Conservation (phyloP, 1,139 yeast species). For the Protomyces arabidopsidicola region DNA sequence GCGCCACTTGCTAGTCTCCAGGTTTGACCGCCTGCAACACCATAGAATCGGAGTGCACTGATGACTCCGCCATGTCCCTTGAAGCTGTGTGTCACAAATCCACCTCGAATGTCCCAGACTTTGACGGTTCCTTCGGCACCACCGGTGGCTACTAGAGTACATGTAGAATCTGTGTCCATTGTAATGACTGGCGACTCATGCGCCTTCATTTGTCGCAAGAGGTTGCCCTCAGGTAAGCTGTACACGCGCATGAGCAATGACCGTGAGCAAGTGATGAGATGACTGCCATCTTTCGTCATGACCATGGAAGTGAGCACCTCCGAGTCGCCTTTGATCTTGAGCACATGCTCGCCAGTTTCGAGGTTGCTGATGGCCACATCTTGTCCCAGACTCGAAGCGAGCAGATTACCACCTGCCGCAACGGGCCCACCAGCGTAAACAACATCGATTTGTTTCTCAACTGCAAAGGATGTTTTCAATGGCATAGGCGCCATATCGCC, state of each 20-base stretch:
- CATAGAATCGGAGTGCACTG: constrained; percentile 69
- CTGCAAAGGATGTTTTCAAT: constrained; percentile 27
- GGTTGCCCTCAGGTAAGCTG: constrained; percentile 41
- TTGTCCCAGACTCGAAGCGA: constrained; percentile 78
- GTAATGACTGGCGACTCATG: constrained; percentile 75
- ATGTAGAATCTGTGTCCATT: constrained; percentile 69
- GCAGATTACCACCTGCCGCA: constrained; percentile 60
- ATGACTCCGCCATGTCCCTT: constrained; percentile 95
- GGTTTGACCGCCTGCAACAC: constrained; percentile 57
- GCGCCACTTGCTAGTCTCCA: constrained; percentile 72
- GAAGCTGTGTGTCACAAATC: constrained; percentile 80
- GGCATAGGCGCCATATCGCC: constrained; percentile 18
- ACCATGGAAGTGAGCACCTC: constrained; percentile 71
- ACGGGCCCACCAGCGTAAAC: constrained; percentile 86
- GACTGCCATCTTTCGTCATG: constrained; percentile 69
- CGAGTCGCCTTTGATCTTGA: constrained; percentile 75
- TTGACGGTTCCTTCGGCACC: constrained; percentile 90
- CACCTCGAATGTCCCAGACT: constrained; percentile 89
- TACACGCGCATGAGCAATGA: constrained; percentile 75
- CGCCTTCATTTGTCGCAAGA: constrained; percentile 44
- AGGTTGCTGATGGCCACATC: constrained; percentile 68
- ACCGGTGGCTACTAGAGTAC: constrained; percentile 85
- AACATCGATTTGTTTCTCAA: constrained; percentile 51
- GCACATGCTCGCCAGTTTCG: constrained; percentile 53
- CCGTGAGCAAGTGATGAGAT: constrained; percentile 70